Evolutionary conservation across 805 yeast species (phyloP).

Genomic region (Sugiyamaella boreocaroliniensis): DNA sequence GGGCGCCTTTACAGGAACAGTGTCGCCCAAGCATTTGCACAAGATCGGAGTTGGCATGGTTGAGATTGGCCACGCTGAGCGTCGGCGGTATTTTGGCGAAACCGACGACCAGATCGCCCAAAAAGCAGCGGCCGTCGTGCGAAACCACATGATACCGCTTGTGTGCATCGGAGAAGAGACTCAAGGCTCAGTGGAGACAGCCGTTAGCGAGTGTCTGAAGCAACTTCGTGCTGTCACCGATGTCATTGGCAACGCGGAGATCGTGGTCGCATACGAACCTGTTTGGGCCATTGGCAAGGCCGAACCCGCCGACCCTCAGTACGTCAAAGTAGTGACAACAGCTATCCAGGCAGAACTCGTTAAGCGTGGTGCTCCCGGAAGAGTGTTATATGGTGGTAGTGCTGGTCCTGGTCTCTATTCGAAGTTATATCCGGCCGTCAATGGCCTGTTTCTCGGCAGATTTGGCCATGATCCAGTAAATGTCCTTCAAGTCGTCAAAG

Average conservation of each 20-base stretch:
- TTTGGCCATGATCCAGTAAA: constrained; percentile 25
- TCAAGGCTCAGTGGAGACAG: constrained; percentile 8
- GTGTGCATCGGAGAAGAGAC: constrained; percentile 24
- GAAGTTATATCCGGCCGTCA: constrained; percentile 18
- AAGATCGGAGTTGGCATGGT: constrained; percentile 23
- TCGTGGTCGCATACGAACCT: constrained; percentile 28
- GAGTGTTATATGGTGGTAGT: constrained; percentile 27
- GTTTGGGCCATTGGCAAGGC: constrained; percentile 31
- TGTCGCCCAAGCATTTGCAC: constrained; percentile 23
- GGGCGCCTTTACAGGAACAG: constrained; percentile 28
- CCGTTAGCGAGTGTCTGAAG: constrained; percentile 16
- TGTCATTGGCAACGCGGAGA: constrained; percentile 4
- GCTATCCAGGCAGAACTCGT: constrained; percentile 16
- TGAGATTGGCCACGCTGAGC: constrained; percentile 29
- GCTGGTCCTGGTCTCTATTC: constrained; percentile 25
- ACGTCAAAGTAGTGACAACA: constrained; percentile 23
- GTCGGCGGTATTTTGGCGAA: constrained; percentile 23
- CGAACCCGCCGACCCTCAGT: constrained; percentile 22
- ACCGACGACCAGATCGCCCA: constrained; percentile 21
- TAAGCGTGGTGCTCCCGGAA: constrained; percentile 8
- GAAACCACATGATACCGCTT: constrained; percentile 22
- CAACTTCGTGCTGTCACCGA: constrained; percentile 17
- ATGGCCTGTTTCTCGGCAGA: constrained; percentile 27
- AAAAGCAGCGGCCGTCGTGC: constrained; percentile 20
- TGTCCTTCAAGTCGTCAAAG: constrained; percentile 21